Base-by-base conservation (phyloP, 352 stramenopile species). In the Globisporangium megalacanthum region DNA sequence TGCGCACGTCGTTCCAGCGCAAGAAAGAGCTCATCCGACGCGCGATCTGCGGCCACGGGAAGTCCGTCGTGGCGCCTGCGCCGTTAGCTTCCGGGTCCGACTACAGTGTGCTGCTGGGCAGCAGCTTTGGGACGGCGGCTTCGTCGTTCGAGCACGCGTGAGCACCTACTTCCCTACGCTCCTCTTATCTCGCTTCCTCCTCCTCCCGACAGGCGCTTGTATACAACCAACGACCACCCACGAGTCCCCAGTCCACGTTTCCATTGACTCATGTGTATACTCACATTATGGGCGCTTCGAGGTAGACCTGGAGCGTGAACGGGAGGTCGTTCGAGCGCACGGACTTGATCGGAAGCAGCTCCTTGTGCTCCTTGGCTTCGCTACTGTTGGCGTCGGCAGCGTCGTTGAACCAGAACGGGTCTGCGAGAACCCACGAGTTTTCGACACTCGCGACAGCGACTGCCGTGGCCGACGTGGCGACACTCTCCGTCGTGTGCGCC, bases 1-100 rank as follows among this genome's bases (percentile, higher is more conserved):
- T 94, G 7, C 78, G 82, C 17, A 88, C 79, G 25, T 91, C 75
- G 4, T 94, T 94, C 61, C 78, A 94, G 58, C 72, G 82, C 5
- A 94, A 94, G 49, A 92, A 92, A 36, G 84, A 94, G 62, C 69
- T 92, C 15, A 92, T 94, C 49, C 73, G 82, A 56, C 77, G 82
- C 48, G 82, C 82, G n/a, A 88, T 94, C n/a, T 89, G 79, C 49
- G 80, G 79, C 0, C 79, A 88, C 49, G 67, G 75, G 11, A 84
- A 79, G 54, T 69, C 68, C 49, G 60, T 63, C 11, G 65, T 31
- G 48, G 17, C 48, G n/a, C 35, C 64, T 1, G 41, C 58, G 29
- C 52, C 61, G 3, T 59, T 61, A 10, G 66, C 65, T 4, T 61
- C 65, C 6, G 49, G 52, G 2, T 52, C 64, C 3, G 33, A 52